Percentiles rank a stretch among this genome's conserved stretches.
phyloP scores from a whole-genome alignment of 2,329 filamentous ascomycete genomes.

The Tolypocladium ovalisporum region DNA sequence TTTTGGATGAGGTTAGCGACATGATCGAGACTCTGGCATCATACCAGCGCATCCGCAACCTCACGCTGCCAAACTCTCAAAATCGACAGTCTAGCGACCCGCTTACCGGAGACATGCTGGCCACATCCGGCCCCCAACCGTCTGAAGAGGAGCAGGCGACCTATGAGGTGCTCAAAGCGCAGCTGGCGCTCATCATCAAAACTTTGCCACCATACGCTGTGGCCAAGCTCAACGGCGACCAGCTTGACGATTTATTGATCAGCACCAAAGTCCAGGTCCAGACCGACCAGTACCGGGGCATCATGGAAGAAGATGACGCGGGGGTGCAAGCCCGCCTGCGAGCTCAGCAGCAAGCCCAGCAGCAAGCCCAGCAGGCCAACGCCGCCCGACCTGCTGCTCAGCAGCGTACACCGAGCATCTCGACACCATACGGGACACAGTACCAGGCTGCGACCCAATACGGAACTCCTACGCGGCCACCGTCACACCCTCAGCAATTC shows the following conservation, averaged over 20 bases:
- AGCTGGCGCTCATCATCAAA: conserved; percentile 62
- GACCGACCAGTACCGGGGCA: conserved; percentile 62
- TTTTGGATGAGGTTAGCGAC: conserved; percentile 64
- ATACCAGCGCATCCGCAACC: conserved; percentile 68
- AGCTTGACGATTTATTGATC: conserved; percentile 72
- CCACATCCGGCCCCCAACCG: conserved; percentile 56
- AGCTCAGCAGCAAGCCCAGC: conserved; percentile 21
- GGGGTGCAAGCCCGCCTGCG: conserved; percentile 40
- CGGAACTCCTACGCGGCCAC: conserved; percentile 33
- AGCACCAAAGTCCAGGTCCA: conserved; percentile 68
- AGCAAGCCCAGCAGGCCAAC: conserved; percentile 15
- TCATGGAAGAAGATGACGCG: conserved; percentile 74
- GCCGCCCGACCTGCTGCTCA: conserved; percentile 24
- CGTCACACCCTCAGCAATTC: conserved; percentile 32
- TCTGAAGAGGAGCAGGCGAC: conserved; percentile 48
- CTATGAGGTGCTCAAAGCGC: conserved; percentile 66
- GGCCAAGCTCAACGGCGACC: conserved; percentile 75
- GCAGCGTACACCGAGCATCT: conserved; percentile 26
- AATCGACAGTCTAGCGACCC: conserved; percentile 50
- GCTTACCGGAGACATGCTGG: conserved; percentile 55
- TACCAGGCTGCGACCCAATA: conserved; percentile 34
- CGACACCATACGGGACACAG: conserved; percentile 31
- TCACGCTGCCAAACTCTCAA: conserved; percentile 54
- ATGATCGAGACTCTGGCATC: conserved; percentile 67
- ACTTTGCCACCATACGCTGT: conserved; percentile 75